Evolutionary conservation across 192 early-diverging fungal species (phyloP).

Genomic region (Coemansia sp.): DNA sequence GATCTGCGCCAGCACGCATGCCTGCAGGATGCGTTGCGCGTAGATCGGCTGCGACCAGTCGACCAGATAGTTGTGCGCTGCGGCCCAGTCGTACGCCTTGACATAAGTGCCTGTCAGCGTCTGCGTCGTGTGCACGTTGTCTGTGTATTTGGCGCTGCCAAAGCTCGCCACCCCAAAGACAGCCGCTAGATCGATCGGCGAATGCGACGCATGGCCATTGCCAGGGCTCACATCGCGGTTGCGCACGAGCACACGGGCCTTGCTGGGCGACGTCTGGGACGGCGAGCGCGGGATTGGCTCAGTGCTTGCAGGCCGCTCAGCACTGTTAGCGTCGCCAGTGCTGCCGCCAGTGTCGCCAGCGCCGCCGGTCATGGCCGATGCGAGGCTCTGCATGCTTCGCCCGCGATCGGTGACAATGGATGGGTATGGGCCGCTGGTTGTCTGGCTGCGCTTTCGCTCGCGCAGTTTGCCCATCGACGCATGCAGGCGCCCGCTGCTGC

Average conservation of each 20-base stretch:
- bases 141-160: constrained; percentile 49
- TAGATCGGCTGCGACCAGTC: constrained; percentile 45
- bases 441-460: constrained; percentile 8
- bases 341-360: too few species aligned
- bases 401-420: constrained; percentile 2
- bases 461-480: constrained; percentile 6
- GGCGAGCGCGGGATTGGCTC: not conserved
- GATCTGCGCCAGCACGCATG: constrained; percentile 32
- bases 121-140: constrained; percentile 51
- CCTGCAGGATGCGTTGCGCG: constrained; percentile 25
- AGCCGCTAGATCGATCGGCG: constrained; percentile 37
- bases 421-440: constrained; percentile 8
- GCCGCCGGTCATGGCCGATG: too few species aligned
- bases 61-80: constrained; percentile 37
- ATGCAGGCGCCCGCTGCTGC: not conserved
- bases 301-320: too few species aligned
- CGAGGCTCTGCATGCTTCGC: too few species aligned
- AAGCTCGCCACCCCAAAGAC: constrained; percentile 46
- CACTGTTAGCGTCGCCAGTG: too few species aligned
- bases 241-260: constrained; percentile 24
- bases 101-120: constrained; percentile 50
- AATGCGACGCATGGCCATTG: not conserved
- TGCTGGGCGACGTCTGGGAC: constrained; percentile 17
- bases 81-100: constrained; percentile 39
- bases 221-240: constrained; percentile 13